Evolutionary conservation across 2,329 filamentous ascomycete genomes (phyloP).

Genomic region (Passalora sequoiae): DNA sequence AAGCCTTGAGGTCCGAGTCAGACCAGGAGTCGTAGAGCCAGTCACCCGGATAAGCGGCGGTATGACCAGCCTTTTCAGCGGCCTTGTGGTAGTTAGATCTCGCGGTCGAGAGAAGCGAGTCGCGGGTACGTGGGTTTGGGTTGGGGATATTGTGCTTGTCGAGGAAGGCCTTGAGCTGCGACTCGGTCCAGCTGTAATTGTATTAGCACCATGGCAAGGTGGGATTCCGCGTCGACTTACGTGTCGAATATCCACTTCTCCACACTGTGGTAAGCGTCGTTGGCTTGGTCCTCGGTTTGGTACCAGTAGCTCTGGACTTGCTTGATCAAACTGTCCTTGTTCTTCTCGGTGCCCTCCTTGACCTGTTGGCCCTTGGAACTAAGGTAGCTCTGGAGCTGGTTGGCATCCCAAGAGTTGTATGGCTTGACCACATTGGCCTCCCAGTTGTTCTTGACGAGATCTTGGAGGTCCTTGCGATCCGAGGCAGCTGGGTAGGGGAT

Average conservation of each 20-base stretch:
- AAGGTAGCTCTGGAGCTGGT: slow-evolving; percentile 64
- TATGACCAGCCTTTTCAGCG: slow-evolving; percentile 72
- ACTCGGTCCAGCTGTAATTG: slow-evolving; percentile 74
- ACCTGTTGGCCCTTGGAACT: slow-evolving; percentile 65
- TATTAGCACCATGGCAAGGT: slow-evolving; percentile 34
- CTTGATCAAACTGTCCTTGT: slow-evolving; percentile 62
- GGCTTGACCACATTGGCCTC: slow-evolving; percentile 67
- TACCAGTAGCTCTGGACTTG: slow-evolving; percentile 71
- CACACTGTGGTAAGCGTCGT: slow-evolving; percentile 64
- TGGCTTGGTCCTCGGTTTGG: slow-evolving; percentile 71
- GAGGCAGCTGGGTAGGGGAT: slow-evolving; percentile 84
- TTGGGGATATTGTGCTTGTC: slow-evolving; percentile 83
- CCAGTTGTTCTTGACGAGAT: slow-evolving; percentile 87
- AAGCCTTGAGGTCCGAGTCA: slow-evolving; percentile 88
- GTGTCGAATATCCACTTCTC: slow-evolving; percentile 90
- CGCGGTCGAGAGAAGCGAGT: slow-evolving; percentile 70
- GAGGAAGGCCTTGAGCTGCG: slow-evolving; percentile 85
- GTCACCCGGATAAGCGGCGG: slow-evolving; percentile 80
- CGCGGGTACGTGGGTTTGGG: slow-evolving; percentile 80
- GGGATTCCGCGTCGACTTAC: slow-evolving; percentile 40
- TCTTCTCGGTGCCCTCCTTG: slow-evolving; percentile 61
- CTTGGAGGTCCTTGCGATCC: slow-evolving; percentile 91
- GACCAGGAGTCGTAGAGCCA: slow-evolving; percentile 92
- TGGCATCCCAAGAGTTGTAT: slow-evolving; percentile 70
- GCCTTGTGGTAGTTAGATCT: slow-evolving; percentile 75